Percentiles rank a stretch among this genome's conserved stretches.
Evolutionary conservation across 371 early-diverging fungal species (phyloP).

Genomic region (Mortierella sp.): DNA sequence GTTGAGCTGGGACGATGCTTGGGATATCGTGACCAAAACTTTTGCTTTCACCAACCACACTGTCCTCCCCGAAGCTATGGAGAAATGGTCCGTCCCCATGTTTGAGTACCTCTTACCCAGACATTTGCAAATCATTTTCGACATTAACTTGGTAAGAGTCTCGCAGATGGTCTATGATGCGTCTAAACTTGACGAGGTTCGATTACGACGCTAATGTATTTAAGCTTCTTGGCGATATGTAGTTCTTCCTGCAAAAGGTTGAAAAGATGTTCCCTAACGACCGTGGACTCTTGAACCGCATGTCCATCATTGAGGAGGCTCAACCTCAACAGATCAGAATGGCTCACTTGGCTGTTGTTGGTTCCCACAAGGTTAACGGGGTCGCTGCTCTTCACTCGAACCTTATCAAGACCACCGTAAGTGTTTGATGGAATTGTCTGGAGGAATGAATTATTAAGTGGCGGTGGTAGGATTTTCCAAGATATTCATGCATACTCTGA

Average conservation of each 20-base stretch:
- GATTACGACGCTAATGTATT: neutral
- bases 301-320: slow-evolving; percentile 92
- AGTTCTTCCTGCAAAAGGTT: slow-evolving; percentile 92
- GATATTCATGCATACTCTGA: neutral
- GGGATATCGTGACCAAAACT: slow-evolving; percentile 88
- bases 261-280: slow-evolving; percentile 85
- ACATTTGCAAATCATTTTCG: slow-evolving; percentile 95
- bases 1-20: slow-evolving; percentile 92
- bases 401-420: slow-evolving; percentile 77
- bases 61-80: slow-evolving; percentile 94
- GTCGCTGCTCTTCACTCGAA: slow-evolving; percentile 94
- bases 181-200: neutral
- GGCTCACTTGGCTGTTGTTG: slow-evolving; percentile 72
- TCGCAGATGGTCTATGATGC: neutral
- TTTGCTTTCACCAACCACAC: slow-evolving; percentile 98
- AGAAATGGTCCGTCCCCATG: slow-evolving; percentile 94
- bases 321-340: slow-evolving; percentile 88
- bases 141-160: slow-evolving; percentile 83
- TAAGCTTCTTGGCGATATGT: neutral
- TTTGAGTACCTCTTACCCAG: slow-evolving; percentile 89
- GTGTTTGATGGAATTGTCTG: neutral
- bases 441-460: no score
- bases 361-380: slow-evolving; percentile 93
- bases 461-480: neutral
- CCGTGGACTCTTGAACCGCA: slow-evolving; percentile 85